Evolutionary conservation across 495 filamentous ascomycete genomes (phyloP), one percentile per base, ranked within the genome.

Genomic region (Penicillium taxi): DNA sequence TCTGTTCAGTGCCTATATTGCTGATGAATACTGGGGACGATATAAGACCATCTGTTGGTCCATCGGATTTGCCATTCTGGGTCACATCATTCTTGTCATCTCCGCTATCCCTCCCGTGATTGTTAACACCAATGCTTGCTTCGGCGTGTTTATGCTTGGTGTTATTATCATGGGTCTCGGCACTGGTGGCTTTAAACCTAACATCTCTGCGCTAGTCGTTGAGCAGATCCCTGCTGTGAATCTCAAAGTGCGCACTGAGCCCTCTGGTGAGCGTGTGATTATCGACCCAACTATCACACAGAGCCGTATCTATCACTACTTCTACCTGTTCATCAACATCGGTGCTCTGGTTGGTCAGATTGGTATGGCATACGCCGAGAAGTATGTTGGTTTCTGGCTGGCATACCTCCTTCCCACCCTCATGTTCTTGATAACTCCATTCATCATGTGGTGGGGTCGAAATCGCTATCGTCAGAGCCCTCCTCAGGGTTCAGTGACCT

Each of bases 381-480:
- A 81, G 44, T 83, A 82, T 38, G 78, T 86, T 36, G 82, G 82
- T 20, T 87, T 84, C 63, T 87, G 74, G 70, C 72, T 85, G n/a
- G 66, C 80, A 1, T 85, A 58, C 48, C 59, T 72, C 5, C 64
- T 84, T 11, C 80, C 80, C 4, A 81, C 78, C 8, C 46, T 66
- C 18, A 53, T 75, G 52, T 70, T 85, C 49, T 55, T 66, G 32
- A 44, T 78, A 42, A 78, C 74, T 45, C 80, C 79, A 1, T 8
- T 73, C 2, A 68, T 85, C 19, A 58, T 87, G 51, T 69, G 66
- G 36, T 58, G 64, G 45, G 77, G 77, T 39, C 72, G 71, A 32
- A 70, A 75, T 23, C 70, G 69, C 33, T 86, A 87, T 53, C 49
- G 60, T 16, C 64, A 61, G 15, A 58, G 61, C 17, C 74, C 77